Base-by-base conservation (phyloP, 495 filamentous ascomycete genomes). In the Lichenothelia convexa region DNA sequence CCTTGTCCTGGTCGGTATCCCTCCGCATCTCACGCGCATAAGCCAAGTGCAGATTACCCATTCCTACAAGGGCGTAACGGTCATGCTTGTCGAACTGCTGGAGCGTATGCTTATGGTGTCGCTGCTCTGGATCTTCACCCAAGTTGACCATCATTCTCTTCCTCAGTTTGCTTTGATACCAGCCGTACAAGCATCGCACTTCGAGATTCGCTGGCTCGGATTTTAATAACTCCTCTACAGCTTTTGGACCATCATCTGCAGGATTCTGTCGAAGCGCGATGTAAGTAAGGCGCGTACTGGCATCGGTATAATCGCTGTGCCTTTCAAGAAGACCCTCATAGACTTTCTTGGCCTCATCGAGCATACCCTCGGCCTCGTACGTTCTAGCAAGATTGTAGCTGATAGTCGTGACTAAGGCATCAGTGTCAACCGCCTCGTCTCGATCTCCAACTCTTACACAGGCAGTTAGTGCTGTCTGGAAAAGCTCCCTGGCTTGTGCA, bases 311-410 rank as follows among this genome's bases (percentile, higher is more conserved):
- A 52, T 92, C 82, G 30, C 65, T 61, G 52, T 95, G 85, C 4
- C 84, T 78, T 21, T 71, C 69, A 5, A 93, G 54, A 18, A 95
- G 57, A 19, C 78, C 74, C 46, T 92, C 76, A 48, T 94, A 97
- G 18, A 89, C 76, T 45, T 77, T 77, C 42, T 77, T 75, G 0
- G 89, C 91, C 47, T 87, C 74, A 32, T 91, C 80, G 18, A 74
- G 62, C 49, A 82, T 67, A 24, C 78, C 75, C 4, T 76, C 74
- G 1, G 81, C 76, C 55, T 97, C 89, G 47, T 93, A 93, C 17
- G 83, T 87, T n/a, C 89, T 70, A n/a, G 78, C 89, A 19, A 97
- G 72, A 51, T 95, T 97, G 60, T 84, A 97, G 44, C 78, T 85
- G 46, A 97, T 85, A 3, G 83, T 92, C 0, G 85, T 92, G 18